These are phyloP conservation scores for Clavispora vitiphila DNA, from an alignment of 805 yeast species.

Conservation along the genomic window DNA sequence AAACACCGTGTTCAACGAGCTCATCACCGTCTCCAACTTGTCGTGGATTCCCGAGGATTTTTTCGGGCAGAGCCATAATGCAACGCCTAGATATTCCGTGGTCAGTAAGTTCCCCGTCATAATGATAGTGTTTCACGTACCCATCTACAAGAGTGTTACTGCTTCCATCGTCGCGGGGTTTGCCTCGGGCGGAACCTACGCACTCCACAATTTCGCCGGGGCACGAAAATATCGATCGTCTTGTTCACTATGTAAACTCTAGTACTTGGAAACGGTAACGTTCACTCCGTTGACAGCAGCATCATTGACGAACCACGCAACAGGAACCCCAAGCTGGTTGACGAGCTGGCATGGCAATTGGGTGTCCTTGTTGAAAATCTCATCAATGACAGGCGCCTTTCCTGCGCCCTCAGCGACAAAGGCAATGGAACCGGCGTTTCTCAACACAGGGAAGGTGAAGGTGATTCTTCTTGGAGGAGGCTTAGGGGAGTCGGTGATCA, in stretches of 20 bases:
- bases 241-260: conserved; percentile 1
- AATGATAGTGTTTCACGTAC: conserved; percentile 4
- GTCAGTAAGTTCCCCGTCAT: conserved; percentile 6
- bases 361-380: conserved; percentile 54
- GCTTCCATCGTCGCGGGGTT: neutral
- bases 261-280: conserved; percentile 35
- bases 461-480: conserved; percentile 93
- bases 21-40: conserved; percentile 52
- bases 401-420: conserved; percentile 90
- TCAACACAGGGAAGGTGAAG: conserved; percentile 73
- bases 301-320: conserved; percentile 79
- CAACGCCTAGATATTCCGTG: conserved; percentile 33
- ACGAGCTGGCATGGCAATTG: conserved; percentile 72
- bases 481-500: conserved; percentile 81
- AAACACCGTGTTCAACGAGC: conserved; percentile 65
- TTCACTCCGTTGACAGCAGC: conserved; percentile 67
- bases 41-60: conserved; percentile 49
- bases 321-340: conserved; percentile 51
- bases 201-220: no score
- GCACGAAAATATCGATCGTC: no score
- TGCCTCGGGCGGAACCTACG: no score
- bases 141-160: conserved; percentile 3
- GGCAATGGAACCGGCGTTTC: conserved; percentile 49
- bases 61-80: conserved; percentile 76
- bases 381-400: conserved; percentile 66